Percentiles rank a stretch among this genome's conserved stretches.
phyloP scores from a whole-genome alignment of 1,284 basidiomycete genomes.

The Papiliotrema fonsecae region DNA sequence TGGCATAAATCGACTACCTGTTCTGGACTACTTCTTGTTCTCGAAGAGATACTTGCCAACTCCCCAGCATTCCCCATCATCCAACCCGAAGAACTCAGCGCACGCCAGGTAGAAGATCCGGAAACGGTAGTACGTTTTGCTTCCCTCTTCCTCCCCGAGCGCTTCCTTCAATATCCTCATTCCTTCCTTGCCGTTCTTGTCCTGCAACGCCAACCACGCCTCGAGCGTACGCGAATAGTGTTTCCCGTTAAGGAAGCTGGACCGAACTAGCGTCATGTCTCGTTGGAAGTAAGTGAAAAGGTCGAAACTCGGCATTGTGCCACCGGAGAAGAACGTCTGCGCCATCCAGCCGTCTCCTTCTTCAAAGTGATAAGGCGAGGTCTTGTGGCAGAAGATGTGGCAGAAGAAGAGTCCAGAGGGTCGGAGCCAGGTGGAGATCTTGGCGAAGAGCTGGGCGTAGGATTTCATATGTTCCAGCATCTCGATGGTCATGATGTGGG shows the following conservation, averaged over 20 bases:
- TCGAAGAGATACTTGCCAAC: slow-evolving; percentile 57
- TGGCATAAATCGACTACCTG: background rate
- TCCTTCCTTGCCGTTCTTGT: slow-evolving; percentile 54
- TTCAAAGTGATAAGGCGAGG: slow-evolving; percentile 68
- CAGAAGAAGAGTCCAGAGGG: slow-evolving; percentile 57
- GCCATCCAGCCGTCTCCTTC: slow-evolving; percentile 73
- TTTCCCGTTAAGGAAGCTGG: slow-evolving; percentile 61
- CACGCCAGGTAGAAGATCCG: slow-evolving; percentile 71
- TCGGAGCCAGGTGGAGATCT: slow-evolving; percentile 65
- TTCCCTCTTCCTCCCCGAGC: slow-evolving; percentile 55
- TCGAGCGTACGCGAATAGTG: slow-evolving; percentile 67
- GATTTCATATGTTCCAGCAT: slow-evolving; percentile 85
- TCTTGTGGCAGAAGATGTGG: slow-evolving; percentile 69
- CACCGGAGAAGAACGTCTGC: slow-evolving; percentile 67
- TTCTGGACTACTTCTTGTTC: slow-evolving; percentile 29
- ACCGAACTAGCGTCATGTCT: slow-evolving; percentile 58
- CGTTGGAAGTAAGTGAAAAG: slow-evolving; percentile 68
- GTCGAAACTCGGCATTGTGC: slow-evolving; percentile 54
- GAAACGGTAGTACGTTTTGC: slow-evolving; percentile 60
- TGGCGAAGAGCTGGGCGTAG: slow-evolving; percentile 62
- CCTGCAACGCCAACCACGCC: slow-evolving; percentile 64
- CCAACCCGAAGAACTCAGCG: slow-evolving; percentile 66
- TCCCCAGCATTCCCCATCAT: slow-evolving; percentile 63
- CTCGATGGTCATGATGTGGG: slow-evolving; percentile 70
- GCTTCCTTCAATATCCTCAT: slow-evolving; percentile 55